Conservation (phyloP, 2,329 filamentous ascomycete species). For the Teratosphaeria destructans region DNA sequence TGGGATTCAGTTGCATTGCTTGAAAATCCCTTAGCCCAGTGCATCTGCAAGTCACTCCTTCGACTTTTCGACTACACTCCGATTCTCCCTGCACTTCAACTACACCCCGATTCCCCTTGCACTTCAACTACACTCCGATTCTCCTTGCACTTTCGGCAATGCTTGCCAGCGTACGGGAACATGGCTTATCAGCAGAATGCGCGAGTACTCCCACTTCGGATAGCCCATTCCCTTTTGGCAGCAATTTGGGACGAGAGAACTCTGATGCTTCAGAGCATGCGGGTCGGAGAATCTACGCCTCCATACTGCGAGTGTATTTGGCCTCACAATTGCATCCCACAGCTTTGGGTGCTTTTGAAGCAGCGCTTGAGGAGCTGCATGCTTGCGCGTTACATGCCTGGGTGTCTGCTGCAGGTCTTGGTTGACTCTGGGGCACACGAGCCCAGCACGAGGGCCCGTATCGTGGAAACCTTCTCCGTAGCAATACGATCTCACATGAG, state of each 20-base stretch:
- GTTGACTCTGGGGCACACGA: not conserved
- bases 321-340: not conserved
- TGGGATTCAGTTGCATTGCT: not conserved
- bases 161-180: not conserved
- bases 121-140: no score
- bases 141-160: no score
- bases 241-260: not conserved
- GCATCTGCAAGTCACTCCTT: no score
- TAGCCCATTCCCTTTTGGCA: not conserved
- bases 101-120: no score
- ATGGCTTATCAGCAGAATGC: not conserved
- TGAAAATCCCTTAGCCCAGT: not conserved
- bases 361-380: not conserved
- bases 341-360: not conserved
- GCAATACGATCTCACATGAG: not conserved
- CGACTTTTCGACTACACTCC: no score
- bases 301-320: not conserved
- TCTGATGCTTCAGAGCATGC: not conserved
- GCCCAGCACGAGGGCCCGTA: not conserved
- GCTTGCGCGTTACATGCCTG: not conserved
- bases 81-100: no score
- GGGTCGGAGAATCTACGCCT: not conserved
- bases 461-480: not conserved
- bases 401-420: not conserved
- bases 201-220: not conserved